Evolutionary conservation across 331 rosid species (phyloP).

Genomic region (Dryas integrifolia): DNA sequence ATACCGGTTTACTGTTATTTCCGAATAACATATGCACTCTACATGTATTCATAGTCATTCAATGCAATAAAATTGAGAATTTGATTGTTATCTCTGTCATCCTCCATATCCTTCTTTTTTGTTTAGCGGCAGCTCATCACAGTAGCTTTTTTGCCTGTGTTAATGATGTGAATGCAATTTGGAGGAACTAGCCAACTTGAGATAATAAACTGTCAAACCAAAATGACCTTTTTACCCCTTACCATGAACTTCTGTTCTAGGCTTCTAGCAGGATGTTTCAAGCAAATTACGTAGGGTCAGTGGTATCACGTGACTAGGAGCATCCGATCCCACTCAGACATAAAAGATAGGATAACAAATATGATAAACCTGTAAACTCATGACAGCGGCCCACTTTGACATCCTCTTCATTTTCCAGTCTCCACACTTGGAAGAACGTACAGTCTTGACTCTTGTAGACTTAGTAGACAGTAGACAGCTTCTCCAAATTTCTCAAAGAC

Average conservation of each 20-base stretch:
- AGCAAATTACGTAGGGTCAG: background rate
- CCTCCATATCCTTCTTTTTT: background rate
- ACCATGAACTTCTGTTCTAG: background rate
- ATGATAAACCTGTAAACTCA: background rate
- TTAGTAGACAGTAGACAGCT: background rate
- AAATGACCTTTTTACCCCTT: background rate
- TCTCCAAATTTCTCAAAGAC: constrained; percentile 3
- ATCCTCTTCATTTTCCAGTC: constrained; percentile 11
- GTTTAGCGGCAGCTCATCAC: no score
- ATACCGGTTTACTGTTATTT: constrained; percentile 1
- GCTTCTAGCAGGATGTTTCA: background rate
- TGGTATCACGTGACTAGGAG: no score
- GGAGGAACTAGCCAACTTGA: no score
- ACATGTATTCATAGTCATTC: constrained; percentile 8
- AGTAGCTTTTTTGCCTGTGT: background rate
- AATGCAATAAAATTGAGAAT: constrained; percentile 6
- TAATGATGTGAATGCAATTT: background rate
- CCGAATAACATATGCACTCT: constrained; percentile 10
- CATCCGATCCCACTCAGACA: constrained; percentile 17
- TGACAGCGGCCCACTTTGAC: constrained; percentile 11
- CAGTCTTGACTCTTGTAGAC: background rate
- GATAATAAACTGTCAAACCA: background rate
- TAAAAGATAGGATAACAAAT: constrained; percentile 47
- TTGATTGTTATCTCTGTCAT: background rate
- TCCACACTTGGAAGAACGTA: background rate